Conservation (phyloP, 345 rosid genomes). For the Eucalyptus regnans region DNA sequence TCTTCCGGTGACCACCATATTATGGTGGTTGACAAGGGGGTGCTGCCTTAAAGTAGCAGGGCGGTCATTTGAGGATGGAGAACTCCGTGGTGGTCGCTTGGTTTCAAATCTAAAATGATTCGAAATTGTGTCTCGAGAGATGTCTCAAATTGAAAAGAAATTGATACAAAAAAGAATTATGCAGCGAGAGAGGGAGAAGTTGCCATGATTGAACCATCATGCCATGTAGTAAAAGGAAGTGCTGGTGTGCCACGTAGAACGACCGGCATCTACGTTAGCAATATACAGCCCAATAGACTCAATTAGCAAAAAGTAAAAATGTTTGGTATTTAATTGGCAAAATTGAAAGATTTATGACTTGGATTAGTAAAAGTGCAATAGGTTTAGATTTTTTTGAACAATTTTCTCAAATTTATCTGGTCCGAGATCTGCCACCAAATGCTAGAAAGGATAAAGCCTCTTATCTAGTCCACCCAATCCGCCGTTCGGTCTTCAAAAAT, state of each 20-base stretch:
- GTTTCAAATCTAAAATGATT: not conserved
- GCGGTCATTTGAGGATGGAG: not conserved
- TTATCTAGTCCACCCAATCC: not conserved
- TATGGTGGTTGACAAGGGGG: not conserved
- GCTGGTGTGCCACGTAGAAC: not conserved
- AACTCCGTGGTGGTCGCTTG: not conserved
- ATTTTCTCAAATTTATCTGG: not conserved
- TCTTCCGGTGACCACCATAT: not conserved
- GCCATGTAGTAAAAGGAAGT: not conserved
- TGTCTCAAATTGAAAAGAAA: not conserved
- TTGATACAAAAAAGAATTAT: not conserved
- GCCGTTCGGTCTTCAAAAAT: not conserved
- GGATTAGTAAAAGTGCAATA: too few relatives aligned
- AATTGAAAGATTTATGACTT: not conserved
- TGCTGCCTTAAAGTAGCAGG: not conserved
- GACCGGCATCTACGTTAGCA: rapidly evolving
- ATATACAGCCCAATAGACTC: too few relatives aligned
- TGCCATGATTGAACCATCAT: not conserved
- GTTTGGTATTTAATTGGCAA: not conserved
- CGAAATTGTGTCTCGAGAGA: not conserved
- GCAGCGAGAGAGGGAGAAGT: not conserved
- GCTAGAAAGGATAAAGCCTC: not conserved
- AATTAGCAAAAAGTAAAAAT: too few relatives aligned
- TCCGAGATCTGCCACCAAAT: not conserved
- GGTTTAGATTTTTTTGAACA: not conserved